Evolutionary conservation across 2,329 filamentous ascomycete genomes (phyloP), one percentile per base, ranked within the genome.

Genomic region (Claviceps capensis): DNA sequence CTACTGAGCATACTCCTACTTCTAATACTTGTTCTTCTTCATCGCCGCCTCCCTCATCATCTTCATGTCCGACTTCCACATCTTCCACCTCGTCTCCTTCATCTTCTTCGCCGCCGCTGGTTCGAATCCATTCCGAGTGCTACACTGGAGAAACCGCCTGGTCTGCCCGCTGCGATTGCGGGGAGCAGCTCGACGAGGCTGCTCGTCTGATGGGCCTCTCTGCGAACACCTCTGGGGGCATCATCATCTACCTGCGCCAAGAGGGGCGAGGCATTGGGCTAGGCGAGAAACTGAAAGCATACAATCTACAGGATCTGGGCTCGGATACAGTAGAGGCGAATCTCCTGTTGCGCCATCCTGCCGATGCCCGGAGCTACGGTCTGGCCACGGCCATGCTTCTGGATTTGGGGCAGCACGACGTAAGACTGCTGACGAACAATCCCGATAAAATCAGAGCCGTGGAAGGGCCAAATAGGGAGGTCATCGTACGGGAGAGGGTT

Each of bases 271-370:
- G 93, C 2, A 98, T 98, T 57, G 93, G 93, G 0, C 76, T 98
- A 0, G 85, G 88, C 2, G 90, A 95, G 71, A 98, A 98, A 69
- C 76, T 98, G 41, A 97, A 98, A 70, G 93, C 93, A 4, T 98
- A 98, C 69, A 98, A 98, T 63, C 74, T 98, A 44, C 93, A 98
- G 66, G 93, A 98, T 69, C 73, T 98, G 26, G 93, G 93, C 0
- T 90, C 86, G n/a, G 93, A 98, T 68, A 98, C 93, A 0, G 94
- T 97, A 38, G 89, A 98, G 69, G 93, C 93, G 2, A 98, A 98
- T 62, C 70, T 98, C 46, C 67, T 97, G 23, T 73, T 98, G 43
- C 76, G 93, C 45, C 93, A 98, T 67, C 93, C 93, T 0, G 93
- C 93, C 1, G 93, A 98, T 67, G 93, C 93, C 22, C 76, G 93